Base-by-base conservation (phyloP, 1,284 basidiomycete genomes). In the Austroboletus rostrupii region DNA sequence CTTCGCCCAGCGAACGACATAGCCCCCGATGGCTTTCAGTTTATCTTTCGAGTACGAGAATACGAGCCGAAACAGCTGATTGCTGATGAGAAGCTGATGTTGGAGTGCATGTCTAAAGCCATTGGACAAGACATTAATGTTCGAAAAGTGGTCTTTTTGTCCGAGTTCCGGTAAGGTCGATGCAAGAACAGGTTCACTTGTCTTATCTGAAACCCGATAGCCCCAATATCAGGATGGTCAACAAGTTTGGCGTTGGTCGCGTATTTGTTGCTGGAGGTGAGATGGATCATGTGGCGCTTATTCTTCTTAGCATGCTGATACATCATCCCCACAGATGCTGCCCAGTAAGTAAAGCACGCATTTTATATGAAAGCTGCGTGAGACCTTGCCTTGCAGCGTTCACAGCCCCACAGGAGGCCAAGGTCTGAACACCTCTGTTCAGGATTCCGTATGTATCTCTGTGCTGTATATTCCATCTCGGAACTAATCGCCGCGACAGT, bases 401-500 rank as follows among this genome's bases (percentile, higher is more conserved):
- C 76, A 77, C 50, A 74, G 70, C 41, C 74, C 73, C 21, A 67
- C 70, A 1, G 76, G 76, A n/a, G 72, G 74, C 5, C 74, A 77
- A 50, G 75, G 73, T 13, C 54, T 74, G 31, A 77, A 76, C 43
- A 60, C 68, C 0, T 54, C 66, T 20, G 58, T 74, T 11, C 72
- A 74, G 50, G 73, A 76, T 53, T 3, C 38, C 7, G 72, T 73
- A 41, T 23, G 69, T 54, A 29, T 3, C 39, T 13, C 42, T 10
- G 23, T 26, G 23, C 23, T 8, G 0, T 26, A 8, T 26, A 7
- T 26, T 26, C 23, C 23, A 26, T 26, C 23, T 26, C 9, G 3
- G 9, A 26, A 26, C 23, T 26, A 26, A 26, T 26, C 9, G 23
- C 9, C 23, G 6, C 23, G 11, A 32, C 28, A 70, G 70, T 61